A percentile compares a stretch with the other conserved stretches of the same genome.
Conservation (phyloP, 2,329 filamentous ascomycete genomes). For the Furcasterigmium sp. region DNA sequence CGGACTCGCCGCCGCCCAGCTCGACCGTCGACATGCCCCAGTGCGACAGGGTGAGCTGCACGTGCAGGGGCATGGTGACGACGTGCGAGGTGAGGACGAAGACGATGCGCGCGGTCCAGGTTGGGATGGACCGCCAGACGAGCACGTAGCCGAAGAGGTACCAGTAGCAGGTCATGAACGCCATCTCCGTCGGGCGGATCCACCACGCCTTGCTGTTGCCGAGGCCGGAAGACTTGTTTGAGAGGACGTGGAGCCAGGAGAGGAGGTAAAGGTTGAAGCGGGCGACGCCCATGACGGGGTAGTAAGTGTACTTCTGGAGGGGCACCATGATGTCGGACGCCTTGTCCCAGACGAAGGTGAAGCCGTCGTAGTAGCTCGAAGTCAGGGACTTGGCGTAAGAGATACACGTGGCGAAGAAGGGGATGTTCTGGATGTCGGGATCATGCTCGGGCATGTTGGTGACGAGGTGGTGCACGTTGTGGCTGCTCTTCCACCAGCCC, state of each 20-base stretch:
- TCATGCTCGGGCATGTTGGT: slow-evolving; percentile 95
- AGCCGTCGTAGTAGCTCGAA: slow-evolving; percentile 79
- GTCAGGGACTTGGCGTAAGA: slow-evolving; percentile 67
- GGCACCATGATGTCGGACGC: slow-evolving; percentile 71
- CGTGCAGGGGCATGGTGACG: slow-evolving; percentile 73
- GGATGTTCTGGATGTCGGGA: slow-evolving; percentile 88
- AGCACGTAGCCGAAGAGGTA: slow-evolving; percentile 80
- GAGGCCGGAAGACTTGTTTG: slow-evolving; percentile 64
- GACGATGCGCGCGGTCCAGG: slow-evolving; percentile 61
- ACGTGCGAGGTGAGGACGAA: slow-evolving; percentile 79
- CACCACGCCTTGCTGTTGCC: slow-evolving; percentile 78
- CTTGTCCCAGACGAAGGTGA: too few relatives aligned
- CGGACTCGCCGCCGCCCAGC: slow-evolving; percentile 75
- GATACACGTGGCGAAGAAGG: slow-evolving; percentile 82
- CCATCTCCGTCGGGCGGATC: slow-evolving; percentile 76
- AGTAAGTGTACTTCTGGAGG: slow-evolving; percentile 78
- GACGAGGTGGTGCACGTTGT: slow-evolving; percentile 95
- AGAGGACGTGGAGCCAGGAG: slow-evolving; percentile 72
- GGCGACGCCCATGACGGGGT: slow-evolving; percentile 72
- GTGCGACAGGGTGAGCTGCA: slow-evolving; percentile 87
- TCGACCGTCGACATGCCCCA: slow-evolving; percentile 92
- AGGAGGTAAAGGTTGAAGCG: slow-evolving; percentile 84
- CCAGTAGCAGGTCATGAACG: slow-evolving; percentile 78
- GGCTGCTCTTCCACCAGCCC: slow-evolving; percentile 95
- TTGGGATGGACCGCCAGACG: slow-evolving; percentile 67